Evolutionary conservation across 768 basidiomycete species (phyloP), one percentile per base, ranked within the genome.

Genomic region (Boletus fagicola): DNA sequence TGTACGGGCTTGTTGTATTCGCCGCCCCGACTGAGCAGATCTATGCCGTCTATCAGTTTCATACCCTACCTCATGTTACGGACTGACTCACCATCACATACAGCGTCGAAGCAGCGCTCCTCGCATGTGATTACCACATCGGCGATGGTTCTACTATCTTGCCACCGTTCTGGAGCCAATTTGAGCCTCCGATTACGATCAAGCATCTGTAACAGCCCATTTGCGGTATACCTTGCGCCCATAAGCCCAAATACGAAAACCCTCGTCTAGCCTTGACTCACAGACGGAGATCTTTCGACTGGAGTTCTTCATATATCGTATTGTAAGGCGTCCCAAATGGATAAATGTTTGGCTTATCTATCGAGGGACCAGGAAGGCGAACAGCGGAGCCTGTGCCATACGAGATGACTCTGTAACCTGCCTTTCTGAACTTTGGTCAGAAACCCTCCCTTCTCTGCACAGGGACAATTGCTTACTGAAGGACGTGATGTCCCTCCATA

Each of bases 101-200:
- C 97, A 0, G 94, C 90, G 69, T 99, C 97, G 72, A 94, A 99
- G 72, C 97, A 99, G 52, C 96, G 85, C 72, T 99, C 97, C 76
- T 98, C 97, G 72, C 97, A 99, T 6, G 97, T 99, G 67, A 99
- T 94, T 22, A 99, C 97, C 22, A 99, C 81, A 69, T 99, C 97
- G n/a, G 92, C 92, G 10, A 96, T 81, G 1, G 83, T 85, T 68
- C 77, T 88, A 53, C 82, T 90, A 45, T 98, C 95, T 65, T 98
- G 96, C 95, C 95, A 99, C 60, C 95, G 83, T 72, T 99, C 96
- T 45, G 97, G 97, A 9, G 95, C 95, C 11, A 78, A 72, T 71
- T 99, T 99, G 56, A 98, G 83, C 59, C 85, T 83, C 53, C 97
- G 77, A 75, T 99, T 99, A 38, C 97, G 85, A 71, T 99, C 97